Percentiles rank a stretch among this genome's conserved stretches.
Conservation (phyloP, 768 basidiomycete species). For the Russula olivacea region DNA sequence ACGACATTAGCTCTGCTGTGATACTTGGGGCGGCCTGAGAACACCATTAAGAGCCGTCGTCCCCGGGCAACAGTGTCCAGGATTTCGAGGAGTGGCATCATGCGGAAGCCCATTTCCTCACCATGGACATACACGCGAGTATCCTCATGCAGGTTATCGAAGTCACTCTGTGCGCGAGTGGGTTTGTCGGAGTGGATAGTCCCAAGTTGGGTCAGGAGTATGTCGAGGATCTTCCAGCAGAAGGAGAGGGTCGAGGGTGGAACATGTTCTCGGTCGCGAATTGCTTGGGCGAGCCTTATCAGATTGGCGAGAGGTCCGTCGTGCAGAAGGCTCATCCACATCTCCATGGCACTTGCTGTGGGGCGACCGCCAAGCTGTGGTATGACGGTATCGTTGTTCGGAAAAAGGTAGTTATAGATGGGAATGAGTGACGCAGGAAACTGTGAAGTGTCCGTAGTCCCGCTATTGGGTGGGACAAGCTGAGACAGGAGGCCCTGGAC, state of each 20-base stretch:
- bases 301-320: conserved; percentile 12
- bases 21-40: neutral
- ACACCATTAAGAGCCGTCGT: neutral
- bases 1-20: neutral
- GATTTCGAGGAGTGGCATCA: conserved; percentile 4
- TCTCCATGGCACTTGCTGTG: neutral
- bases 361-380: too few species aligned
- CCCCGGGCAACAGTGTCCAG: conserved; percentile 4
- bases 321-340: neutral
- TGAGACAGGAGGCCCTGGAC: conserved; percentile 4
- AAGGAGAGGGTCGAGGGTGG: neutral
- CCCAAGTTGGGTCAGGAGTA: conserved; percentile 1
- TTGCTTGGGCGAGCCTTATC: neutral
- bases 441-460: neutral
- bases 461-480: neutral
- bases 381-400: neutral
- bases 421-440: neutral
- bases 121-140: neutral
- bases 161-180: neutral
- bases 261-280: neutral
- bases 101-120: conserved; percentile 2
- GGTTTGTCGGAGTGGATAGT: neutral
- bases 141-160: neutral
- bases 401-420: neutral
- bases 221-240: conserved; percentile 9